Conservation (phyloP, 1,284 basidiomycete species). For the Cutaneotrichosporon dermatis region DNA sequence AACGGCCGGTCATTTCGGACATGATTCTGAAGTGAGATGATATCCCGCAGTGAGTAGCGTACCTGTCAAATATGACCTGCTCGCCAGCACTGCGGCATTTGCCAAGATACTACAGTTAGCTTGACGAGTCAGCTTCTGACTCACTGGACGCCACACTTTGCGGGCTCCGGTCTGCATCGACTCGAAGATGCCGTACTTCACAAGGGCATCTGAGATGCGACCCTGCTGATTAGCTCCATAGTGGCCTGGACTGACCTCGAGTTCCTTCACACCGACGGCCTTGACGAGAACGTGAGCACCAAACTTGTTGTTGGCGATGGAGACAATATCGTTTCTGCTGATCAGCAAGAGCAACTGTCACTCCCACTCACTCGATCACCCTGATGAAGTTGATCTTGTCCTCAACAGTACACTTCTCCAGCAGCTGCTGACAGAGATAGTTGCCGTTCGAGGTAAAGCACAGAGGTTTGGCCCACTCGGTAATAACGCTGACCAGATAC, state of each 20-base stretch:
- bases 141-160: conserved; percentile 41
- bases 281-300: conserved; percentile 45
- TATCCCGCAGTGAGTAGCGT: background rate
- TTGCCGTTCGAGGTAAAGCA: conserved; percentile 45
- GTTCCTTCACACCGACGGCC: conserved; percentile 36
- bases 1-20: conserved; percentile 31
- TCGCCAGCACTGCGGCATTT: conserved; percentile 32
- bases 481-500: conserved; percentile 30
- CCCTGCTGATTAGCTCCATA: conserved; percentile 12
- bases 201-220: conserved; percentile 32
- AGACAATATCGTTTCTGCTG: conserved; percentile 34
- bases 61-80: conserved; percentile 34
- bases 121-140: background rate
- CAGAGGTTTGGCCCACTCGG: conserved; percentile 36
- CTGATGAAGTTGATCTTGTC: conserved; percentile 40
- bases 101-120: conserved; percentile 35
- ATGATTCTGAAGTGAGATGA: conserved; percentile 28
- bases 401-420: conserved; percentile 33
- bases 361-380: conserved; percentile 30
- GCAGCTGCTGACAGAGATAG: conserved; percentile 44
- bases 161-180: conserved; percentile 43
- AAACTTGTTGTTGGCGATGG: conserved; percentile 44
- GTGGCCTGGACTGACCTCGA: conserved; percentile 27
- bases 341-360: background rate
- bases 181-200: conserved; percentile 38